Percentiles rank a stretch among this genome's conserved stretches.
phyloP scores from a whole-genome alignment of 495 filamentous ascomycete genomes.

The Lasiosphaeriaceae sp. region DNA sequence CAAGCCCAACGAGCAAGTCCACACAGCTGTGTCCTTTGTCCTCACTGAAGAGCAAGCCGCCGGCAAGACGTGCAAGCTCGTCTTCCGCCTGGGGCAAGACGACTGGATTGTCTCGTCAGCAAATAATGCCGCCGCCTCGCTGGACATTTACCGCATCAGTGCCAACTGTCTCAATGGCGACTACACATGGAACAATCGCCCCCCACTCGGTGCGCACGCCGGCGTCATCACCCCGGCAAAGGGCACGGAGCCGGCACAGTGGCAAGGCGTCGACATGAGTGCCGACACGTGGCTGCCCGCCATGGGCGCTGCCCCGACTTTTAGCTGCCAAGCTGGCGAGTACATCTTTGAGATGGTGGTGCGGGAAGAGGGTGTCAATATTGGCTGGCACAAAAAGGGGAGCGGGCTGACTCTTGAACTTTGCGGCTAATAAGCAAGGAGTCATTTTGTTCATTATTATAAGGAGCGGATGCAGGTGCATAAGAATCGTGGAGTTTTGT shows the following conservation, averaged over 20 bases:
- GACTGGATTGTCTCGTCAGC: not conserved
- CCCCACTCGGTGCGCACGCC: not conserved
- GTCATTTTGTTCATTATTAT: too few relatives aligned
- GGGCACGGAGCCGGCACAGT: not conserved
- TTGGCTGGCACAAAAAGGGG: not conserved
- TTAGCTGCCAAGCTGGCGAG: not conserved
- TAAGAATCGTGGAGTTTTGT: too few relatives aligned
- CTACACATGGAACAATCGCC: not conserved
- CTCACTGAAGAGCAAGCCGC: not conserved
- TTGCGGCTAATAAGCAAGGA: not conserved
- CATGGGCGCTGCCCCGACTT: not conserved
- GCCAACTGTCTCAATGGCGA: not conserved
- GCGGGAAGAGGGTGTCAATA: not conserved
- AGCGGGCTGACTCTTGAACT: not conserved
- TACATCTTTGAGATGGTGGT: not conserved
- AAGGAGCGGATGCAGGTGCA: too few relatives aligned
- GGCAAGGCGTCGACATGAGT: not conserved
- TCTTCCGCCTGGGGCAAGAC: not conserved
- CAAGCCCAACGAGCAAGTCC: not conserved
- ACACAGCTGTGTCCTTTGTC: not conserved
- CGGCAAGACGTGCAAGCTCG: not conserved
- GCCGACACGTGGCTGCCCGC: not conserved
- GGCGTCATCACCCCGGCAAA: not conserved
- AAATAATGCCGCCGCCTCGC: not conserved
- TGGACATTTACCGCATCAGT: not conserved